Base-by-base conservation (phyloP, 2,329 filamentous ascomycete genomes). In the Xylaria sp. region DNA sequence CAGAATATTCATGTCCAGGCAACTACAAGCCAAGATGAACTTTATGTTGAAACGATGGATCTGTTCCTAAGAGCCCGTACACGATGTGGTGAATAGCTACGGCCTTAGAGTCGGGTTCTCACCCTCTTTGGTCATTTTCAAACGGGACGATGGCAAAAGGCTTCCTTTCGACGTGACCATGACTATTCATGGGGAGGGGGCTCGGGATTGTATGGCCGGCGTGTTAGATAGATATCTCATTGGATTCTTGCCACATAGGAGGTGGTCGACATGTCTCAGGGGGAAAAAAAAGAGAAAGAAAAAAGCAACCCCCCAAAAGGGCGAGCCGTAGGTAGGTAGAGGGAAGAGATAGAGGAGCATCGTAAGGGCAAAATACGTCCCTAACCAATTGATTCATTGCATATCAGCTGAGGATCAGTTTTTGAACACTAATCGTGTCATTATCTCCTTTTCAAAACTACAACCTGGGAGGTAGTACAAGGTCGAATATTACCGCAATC, bases 1-100 rank as follows among this genome's bases (percentile, higher is more conserved):
- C 76, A 76, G 0, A 86, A 92, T 70, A 83, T 85, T 41, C 86
- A 89, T 69, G 85, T 94, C 8, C 84, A 83, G 77, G 87, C 87
- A 37, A 94, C 92, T 15, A 92, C 89, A 25, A 93, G 91, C 76
- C 84, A 82, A 2, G 87, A 90, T 72, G 80, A 81, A 15, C 70
- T 86, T 25, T 86, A 86, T 66, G 51, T 78, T 2, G 81, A 84
- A 86, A 94, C 85, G 79, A 88, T 83, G 73, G 90, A 84, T 86
- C 87, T 85, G 15, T 78, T 78, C 52, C 62, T 77, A 37, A 75
- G 68, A 61, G 68, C 64, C 46, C 69, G 72, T 44, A 69, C 67
- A 65, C 66, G 56, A 12, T 65, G 54, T n/a, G 61, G 67, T 10
- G 70, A 72, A 34, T 39, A 59, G 20, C 56, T 64, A 28, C n/a